Evolutionary conservation across 176 grass and related monocot genomes (phyloP).

Genomic region (Zizania latifolia): DNA sequence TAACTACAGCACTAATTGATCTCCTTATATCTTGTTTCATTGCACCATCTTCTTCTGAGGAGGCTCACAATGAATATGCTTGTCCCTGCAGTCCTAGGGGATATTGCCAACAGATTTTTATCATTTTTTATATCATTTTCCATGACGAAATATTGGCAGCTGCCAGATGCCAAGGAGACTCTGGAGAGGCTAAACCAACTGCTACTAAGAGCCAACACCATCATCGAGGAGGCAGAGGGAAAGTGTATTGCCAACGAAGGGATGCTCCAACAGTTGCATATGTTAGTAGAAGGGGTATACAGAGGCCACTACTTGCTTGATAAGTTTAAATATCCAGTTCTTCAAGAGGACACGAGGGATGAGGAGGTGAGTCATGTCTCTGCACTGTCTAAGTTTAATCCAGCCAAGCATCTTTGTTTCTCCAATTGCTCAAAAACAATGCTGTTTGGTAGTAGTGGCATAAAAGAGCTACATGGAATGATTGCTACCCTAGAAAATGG

Average conservation of each 20-base stretch:
- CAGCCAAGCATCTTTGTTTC: neutral
- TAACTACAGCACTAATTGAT: neutral
- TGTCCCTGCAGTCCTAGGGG: neutral
- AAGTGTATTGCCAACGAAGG: neutral
- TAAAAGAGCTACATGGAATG: neutral
- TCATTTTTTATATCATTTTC: constrained; percentile 2
- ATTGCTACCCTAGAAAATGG: neutral
- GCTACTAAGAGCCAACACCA: constrained; percentile 16
- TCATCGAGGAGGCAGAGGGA: neutral
- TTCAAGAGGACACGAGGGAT: neutral
- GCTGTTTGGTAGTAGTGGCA: neutral
- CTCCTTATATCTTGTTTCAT: neutral
- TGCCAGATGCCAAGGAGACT: neutral
- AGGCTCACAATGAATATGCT: constrained; percentile 3
- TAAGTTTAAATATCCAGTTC: neutral
- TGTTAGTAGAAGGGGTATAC: neutral
- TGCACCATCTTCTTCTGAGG: neutral
- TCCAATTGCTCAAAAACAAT: neutral
- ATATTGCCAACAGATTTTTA: neutral
- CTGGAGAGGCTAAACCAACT: constrained; percentile 6
- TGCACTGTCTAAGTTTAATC: neutral
- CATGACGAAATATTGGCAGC: neutral
- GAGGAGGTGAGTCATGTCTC: neutral
- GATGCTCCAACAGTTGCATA: constrained; percentile 13
- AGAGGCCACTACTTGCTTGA: constrained; percentile 6